Conservation (phyloP, 768 basidiomycete genomes). For the Royoungia palumana region DNA sequence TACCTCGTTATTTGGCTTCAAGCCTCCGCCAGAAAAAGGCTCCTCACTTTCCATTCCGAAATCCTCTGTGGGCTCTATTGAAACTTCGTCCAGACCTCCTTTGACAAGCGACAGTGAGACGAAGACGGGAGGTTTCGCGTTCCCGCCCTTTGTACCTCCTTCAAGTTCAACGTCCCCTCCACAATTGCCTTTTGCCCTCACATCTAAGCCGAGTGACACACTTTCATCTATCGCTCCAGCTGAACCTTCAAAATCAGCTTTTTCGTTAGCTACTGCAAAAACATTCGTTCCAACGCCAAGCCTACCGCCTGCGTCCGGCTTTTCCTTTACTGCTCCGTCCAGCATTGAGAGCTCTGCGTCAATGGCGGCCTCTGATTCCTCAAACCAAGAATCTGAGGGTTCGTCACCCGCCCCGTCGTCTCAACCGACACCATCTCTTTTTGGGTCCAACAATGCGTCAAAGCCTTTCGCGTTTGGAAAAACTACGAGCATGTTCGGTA, state of each 20-base stretch:
- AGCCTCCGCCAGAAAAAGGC: conserved; percentile 16
- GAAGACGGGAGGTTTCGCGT: conserved; percentile 22
- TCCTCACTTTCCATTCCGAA: conserved; percentile 32
- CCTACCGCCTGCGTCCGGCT: conserved; percentile 13
- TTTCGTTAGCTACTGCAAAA: conserved; percentile 21
- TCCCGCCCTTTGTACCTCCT: conserved; percentile 25
- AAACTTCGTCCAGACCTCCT: conserved; percentile 7
- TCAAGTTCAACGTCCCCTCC: conserved; percentile 5
- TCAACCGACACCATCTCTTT: conserved; percentile 13
- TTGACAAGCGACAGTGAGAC: conserved; percentile 18
- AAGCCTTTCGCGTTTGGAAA: conserved; percentile 25
- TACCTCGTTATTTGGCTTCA: conserved; percentile 11
- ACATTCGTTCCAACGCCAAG: conserved; percentile 3
- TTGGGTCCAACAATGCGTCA: conserved; percentile 15
- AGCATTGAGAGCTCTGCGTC: conserved; percentile 5
- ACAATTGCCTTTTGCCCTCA: conserved; percentile 11
- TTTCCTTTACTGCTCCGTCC: conserved; percentile 15
- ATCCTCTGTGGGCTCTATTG: conserved; percentile 27
- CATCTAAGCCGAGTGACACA: conserved; percentile 19
- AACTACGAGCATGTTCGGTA: conserved; percentile 12
- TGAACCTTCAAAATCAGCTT: conserved; percentile 29
- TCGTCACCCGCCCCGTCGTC: conserved; percentile 1
- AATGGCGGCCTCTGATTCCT: conserved; percentile 4
- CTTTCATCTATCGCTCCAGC: conserved; percentile 12
- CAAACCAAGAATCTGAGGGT: conserved; percentile 12